Percentiles rank a stretch among this genome's conserved stretches.
Conservation (phyloP, 495 filamentous ascomycete genomes). For the Neurospora cerealis region DNA sequence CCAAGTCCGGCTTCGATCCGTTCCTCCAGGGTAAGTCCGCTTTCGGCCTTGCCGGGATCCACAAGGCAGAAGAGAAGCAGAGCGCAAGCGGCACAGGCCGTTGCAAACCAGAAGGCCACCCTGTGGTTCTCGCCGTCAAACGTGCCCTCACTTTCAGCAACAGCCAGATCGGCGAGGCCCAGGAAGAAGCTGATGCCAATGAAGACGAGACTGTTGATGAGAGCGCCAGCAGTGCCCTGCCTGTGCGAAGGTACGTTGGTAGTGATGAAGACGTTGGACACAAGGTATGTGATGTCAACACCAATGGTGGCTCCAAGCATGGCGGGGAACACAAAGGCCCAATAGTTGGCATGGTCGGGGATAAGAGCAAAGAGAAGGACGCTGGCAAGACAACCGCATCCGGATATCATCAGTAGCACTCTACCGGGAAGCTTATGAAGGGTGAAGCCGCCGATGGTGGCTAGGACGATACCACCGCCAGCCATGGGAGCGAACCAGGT, state of each 20-base stretch:
- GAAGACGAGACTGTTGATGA: slow-evolving; percentile 47
- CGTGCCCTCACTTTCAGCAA: slow-evolving; percentile 35
- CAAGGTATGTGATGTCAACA: slow-evolving; percentile 75
- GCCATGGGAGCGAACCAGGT: slow-evolving; percentile 76
- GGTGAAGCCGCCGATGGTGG: slow-evolving; percentile 61
- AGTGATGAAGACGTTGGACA: slow-evolving; percentile 79
- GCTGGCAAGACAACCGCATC: slow-evolving; percentile 52
- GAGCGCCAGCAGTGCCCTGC: slow-evolving; percentile 69
- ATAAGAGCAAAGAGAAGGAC: slow-evolving; percentile 64
- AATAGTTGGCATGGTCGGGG: slow-evolving; percentile 46
- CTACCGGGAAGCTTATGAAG: slow-evolving; percentile 68
- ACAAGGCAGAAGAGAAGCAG: slow-evolving; percentile 52
- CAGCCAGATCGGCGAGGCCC: slow-evolving; percentile 61
- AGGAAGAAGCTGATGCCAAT: slow-evolving; percentile 80
- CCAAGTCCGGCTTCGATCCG: slow-evolving; percentile 2
- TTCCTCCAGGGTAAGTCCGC: slow-evolving; percentile 44
- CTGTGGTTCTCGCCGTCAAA: slow-evolving; percentile 46
- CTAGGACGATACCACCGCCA: slow-evolving; percentile 62
- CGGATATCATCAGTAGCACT: slow-evolving; percentile 57
- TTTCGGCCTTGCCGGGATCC: slow-evolving; percentile 54
- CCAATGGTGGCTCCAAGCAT: slow-evolving; percentile 77
- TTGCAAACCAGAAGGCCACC: slow-evolving; percentile 59
- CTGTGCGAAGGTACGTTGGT: slow-evolving; percentile 56
- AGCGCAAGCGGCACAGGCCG: slow-evolving; percentile 45
- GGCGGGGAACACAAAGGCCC: slow-evolving; percentile 64